Base-by-base conservation (phyloP, 2,329 filamentous ascomycete species). In the Clonostachys rosea region DNA sequence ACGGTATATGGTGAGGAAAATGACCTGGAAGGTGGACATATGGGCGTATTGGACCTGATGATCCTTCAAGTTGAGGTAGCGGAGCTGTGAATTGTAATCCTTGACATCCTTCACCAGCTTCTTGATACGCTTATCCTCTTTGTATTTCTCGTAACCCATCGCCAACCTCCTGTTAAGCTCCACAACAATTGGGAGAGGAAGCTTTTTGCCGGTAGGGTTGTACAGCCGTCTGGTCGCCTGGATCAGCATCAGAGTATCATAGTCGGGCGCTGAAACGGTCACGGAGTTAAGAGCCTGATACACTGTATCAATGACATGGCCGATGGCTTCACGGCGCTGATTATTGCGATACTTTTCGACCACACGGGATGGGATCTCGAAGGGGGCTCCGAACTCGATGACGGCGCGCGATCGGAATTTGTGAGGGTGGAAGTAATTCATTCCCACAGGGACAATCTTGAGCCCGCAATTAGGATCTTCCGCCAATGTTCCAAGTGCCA, bases 341-440 rank as follows among this genome's bases (percentile, higher is more conserved):
- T 90, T 90, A 52, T 78, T 82, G 65, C 85, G 87, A 70, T 96
- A 97, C 67, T 90, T 84, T 52, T 91, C 79, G 6, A 96, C 89
- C 34, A 96, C 71, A 59, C 95, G 87, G 17, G 75, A 73, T 1
- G 91, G 87, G 10, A 97, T 84, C 54, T 95, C 88, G 52, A 97
- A 85, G 0, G 94, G 91, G 24, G 83, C 85, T 9, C 94, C 94
- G 58, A 97, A 99, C 62, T 99, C 94, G 50, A 97, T 85, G 5
- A 99, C 92, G 35, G 92, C 94, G 62, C 94, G 83, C 53, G 92
- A 97, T 42, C 92, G 87, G 69, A 99, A 99, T 66, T 97, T 99
- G 76, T 99, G 92, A 1, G 92, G 89, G 67, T 97, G 92, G 70
- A 99, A 99, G 69, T 99, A 99, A 68, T 99, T 99, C 92, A 99